Conservation (phyloP, 1,284 basidiomycete species). For the Tilletia horrida region DNA sequence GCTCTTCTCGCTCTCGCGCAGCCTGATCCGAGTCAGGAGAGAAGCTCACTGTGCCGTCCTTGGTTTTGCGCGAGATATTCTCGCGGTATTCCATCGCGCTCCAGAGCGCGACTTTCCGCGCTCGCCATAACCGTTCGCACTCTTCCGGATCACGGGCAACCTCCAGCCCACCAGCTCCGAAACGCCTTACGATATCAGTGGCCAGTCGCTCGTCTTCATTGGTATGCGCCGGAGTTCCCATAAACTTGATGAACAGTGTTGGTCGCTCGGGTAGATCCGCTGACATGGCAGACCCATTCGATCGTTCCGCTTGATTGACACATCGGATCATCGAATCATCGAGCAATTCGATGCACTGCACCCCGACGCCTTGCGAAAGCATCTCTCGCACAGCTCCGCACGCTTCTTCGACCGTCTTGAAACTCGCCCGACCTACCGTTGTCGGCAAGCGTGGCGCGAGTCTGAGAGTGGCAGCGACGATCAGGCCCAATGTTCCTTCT, state of each 20-base stretch:
- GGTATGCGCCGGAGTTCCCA: conserved; percentile 7
- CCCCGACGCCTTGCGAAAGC: conserved; percentile 56
- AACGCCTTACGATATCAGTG: neutral
- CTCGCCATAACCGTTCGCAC: conserved; percentile 74
- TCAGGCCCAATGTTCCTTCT: conserved; percentile 87
- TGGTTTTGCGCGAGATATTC: neutral
- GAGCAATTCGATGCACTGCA: conserved; percentile 61
- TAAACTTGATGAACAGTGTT: conserved; percentile 18
- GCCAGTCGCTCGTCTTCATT: conserved; percentile 15
- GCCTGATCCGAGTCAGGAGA: neutral
- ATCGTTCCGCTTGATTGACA: conserved; percentile 43
- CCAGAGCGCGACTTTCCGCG: conserved; percentile 78
- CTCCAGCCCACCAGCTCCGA: conserved; percentile 47
- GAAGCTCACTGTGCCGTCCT: too few relatives aligned
- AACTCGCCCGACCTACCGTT: conserved; percentile 62
- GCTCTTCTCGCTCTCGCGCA: conserved; percentile 12
- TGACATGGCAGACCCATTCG: neutral
- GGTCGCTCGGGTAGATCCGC: conserved; percentile 9
- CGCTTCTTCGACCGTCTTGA: conserved; percentile 60
- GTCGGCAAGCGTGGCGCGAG: conserved; percentile 72
- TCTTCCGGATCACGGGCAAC: conserved; percentile 68
- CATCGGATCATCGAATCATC: conserved; percentile 46
- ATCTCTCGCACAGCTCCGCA: conserved; percentile 72
- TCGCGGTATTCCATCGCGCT: conserved; percentile 56
- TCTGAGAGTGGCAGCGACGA: conserved; percentile 82